A percentile compares a stretch with the other conserved stretches of the same genome.
phyloP scores from a whole-genome alignment of 805 yeast genomes.

The Candida sithepensis region DNA sequence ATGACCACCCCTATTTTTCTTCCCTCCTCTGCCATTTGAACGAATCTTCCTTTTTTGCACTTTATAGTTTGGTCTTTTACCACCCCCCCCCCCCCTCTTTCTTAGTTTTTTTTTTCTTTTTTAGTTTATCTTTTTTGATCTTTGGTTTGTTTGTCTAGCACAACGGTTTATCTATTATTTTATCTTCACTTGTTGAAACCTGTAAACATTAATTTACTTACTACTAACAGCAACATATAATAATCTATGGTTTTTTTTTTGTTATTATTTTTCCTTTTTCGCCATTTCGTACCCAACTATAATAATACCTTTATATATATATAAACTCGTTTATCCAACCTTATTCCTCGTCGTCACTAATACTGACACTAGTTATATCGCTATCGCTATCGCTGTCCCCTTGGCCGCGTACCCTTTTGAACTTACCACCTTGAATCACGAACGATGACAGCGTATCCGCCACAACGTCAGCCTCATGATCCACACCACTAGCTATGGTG shows the following conservation, averaged over 20 bases:
- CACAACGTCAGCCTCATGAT: constrained; percentile 9
- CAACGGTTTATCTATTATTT: neutral
- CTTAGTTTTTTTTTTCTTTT: neutral
- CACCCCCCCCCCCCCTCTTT: neutral
- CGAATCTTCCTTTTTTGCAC: too few species aligned
- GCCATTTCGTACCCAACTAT: too few species aligned
- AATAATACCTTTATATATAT: too few species aligned
- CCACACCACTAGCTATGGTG: too few species aligned
- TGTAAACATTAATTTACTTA: too few species aligned
- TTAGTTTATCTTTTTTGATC: neutral
- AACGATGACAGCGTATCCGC: constrained; percentile 19
- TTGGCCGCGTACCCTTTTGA: constrained; percentile 4
- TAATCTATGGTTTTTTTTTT: too few species aligned
- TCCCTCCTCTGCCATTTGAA: too few species aligned
- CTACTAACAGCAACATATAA: too few species aligned
- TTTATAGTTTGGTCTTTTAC: too few species aligned
- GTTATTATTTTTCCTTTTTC: too few species aligned
- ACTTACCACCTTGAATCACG: constrained; percentile 14
- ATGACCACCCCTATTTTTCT: too few species aligned
- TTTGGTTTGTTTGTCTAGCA: neutral
- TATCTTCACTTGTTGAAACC: neutral
- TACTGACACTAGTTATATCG: neutral
- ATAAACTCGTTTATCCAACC: too few species aligned
- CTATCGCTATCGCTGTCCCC: neutral
- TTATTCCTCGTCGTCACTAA: neutral